Conservation (phyloP, 768 basidiomycete species). For the Udeniomyces megalosporus region DNA sequence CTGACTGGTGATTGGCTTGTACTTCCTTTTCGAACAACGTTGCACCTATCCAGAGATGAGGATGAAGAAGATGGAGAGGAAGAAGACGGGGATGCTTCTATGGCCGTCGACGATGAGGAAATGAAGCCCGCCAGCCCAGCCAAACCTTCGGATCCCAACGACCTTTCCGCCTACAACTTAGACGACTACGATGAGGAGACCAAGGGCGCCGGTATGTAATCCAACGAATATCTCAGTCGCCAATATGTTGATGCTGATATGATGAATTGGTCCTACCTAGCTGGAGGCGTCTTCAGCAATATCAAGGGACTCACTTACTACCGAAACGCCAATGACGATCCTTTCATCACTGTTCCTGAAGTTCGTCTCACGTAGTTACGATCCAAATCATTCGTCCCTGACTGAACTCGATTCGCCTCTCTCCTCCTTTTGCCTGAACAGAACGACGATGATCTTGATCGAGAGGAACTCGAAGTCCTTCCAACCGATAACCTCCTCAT, state of each 20-base stretch:
- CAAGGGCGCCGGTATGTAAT: slow-evolving; percentile 27
- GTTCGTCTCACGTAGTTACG: slow-evolving; percentile 34
- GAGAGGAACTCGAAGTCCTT: slow-evolving; percentile 71
- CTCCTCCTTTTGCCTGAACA: slow-evolving; percentile 26
- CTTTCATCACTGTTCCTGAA: slow-evolving; percentile 90
- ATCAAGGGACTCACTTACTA: slow-evolving; percentile 91
- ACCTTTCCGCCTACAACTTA: slow-evolving; percentile 71
- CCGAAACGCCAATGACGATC: slow-evolving; percentile 80
- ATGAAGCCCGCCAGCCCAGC: slow-evolving; percentile 19
- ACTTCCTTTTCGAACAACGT: not conserved
- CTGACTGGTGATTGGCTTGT: too few species aligned
- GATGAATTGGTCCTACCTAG: slow-evolving; percentile 15
- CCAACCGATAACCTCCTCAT: slow-evolving; percentile 87
- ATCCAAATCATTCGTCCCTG: slow-evolving; percentile 3
- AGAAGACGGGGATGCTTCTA: slow-evolving; percentile 20
- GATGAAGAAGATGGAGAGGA: slow-evolving; percentile 26
- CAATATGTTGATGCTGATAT: too few species aligned
- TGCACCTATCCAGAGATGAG: slow-evolving; percentile 25
- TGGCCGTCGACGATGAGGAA: slow-evolving; percentile 7
- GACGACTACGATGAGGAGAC: slow-evolving; percentile 82
- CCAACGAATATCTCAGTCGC: slow-evolving; percentile 17
- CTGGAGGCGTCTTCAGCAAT: slow-evolving; percentile 67
- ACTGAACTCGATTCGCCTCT: not conserved
- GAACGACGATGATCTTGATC: slow-evolving; percentile 52
- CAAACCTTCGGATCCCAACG: slow-evolving; percentile 37